Percentiles rank a stretch among this genome's conserved stretches.
These are phyloP conservation scores for Magnusiomyces tetraspermus DNA, from an alignment of 1,139 yeast genomes.

Conservation along the genomic window DNA sequence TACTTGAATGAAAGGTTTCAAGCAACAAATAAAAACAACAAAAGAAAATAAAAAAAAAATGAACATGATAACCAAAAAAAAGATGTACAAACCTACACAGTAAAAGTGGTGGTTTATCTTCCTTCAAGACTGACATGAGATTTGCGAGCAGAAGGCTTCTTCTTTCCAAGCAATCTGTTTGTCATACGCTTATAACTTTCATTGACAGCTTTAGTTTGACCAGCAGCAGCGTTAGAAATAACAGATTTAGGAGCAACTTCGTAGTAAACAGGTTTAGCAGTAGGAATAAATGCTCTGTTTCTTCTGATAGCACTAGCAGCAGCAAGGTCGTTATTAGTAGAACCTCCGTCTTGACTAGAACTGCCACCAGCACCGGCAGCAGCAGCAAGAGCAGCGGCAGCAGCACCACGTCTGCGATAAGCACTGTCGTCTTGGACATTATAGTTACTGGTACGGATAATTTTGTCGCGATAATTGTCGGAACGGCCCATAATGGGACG, in stretches of 20 bases:
- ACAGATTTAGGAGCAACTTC: slow-evolving; percentile 78
- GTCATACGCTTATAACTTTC: slow-evolving; percentile 71
- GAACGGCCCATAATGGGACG: slow-evolving; percentile 95
- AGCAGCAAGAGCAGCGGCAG: slow-evolving; percentile 5
- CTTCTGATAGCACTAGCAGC: slow-evolving; percentile 83
- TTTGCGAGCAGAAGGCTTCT: slow-evolving; percentile 44
- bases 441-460: slow-evolving; percentile 61
- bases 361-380: too few relatives aligned
- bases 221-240: slow-evolving; percentile 38
- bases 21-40: too few relatives aligned
- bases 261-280: slow-evolving; percentile 79
- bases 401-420: slow-evolving; percentile 16
- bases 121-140: slow-evolving; percentile 77
- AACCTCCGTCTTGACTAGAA: slow-evolving; percentile 27
- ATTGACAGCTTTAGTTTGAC: slow-evolving; percentile 34
- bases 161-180: slow-evolving; percentile 43
- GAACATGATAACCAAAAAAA: too few relatives aligned
- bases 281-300: slow-evolving; percentile 91
- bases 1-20: too few relatives aligned
- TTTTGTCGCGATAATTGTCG: slow-evolving; percentile 86
- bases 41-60: too few relatives aligned
- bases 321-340: slow-evolving; percentile 60
- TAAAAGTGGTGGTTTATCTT: neutral
- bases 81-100: neutral
- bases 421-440: slow-evolving; percentile 38